A percentile compares a stretch with the other conserved stretches of the same genome.
phyloP scores from a whole-genome alignment of 1,284 basidiomycete genomes.

The Ustilago lituana region DNA sequence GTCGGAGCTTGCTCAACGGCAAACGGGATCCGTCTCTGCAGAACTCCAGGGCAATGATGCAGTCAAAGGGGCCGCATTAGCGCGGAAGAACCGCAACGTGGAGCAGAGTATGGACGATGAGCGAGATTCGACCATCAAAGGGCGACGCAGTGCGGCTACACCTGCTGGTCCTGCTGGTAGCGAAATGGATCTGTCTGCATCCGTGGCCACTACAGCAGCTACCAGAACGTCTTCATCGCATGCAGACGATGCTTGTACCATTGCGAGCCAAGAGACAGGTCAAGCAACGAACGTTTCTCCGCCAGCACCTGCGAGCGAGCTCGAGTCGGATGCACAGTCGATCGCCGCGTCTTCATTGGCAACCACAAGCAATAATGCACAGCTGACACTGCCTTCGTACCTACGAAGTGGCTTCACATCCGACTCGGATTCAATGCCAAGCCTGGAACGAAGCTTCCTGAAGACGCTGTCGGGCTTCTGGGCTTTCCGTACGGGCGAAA shows the following conservation, averaged over 20 bases:
- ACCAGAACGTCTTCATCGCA: slow-evolving; percentile 17
- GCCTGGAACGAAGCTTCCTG: slow-evolving; percentile 70
- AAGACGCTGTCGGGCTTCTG: slow-evolving; percentile 82
- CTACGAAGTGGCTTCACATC: slow-evolving; percentile 42
- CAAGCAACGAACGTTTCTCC: slow-evolving; percentile 25
- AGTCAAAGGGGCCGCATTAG: slow-evolving; percentile 1
- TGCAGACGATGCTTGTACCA: slow-evolving; percentile 33
- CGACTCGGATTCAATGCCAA: slow-evolving; percentile 49
- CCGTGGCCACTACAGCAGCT: slow-evolving; percentile 10
- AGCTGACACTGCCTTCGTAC: slow-evolving; percentile 42
- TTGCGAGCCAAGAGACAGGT: slow-evolving; percentile 35
- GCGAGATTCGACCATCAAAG: slow-evolving; percentile 22
- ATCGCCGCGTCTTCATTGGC: slow-evolving; percentile 39
- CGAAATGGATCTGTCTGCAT: slow-evolving; percentile 12
- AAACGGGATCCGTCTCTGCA: neutral
- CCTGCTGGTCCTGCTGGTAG: neutral
- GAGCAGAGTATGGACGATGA: slow-evolving; percentile 67
- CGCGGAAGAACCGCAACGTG: slow-evolving; percentile 55
- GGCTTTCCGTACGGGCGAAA: slow-evolving; percentile 71
- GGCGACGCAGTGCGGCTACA: neutral
- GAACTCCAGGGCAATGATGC: slow-evolving; percentile 4
- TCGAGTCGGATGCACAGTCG: slow-evolving; percentile 50
- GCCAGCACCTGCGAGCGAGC: slow-evolving; percentile 39
- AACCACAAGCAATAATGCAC: slow-evolving; percentile 34
- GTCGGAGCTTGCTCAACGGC: slow-evolving; percentile 3